phyloP scores from a whole-genome alignment of 495 filamentous ascomycete species.

The Penicillium crystallinum region DNA sequence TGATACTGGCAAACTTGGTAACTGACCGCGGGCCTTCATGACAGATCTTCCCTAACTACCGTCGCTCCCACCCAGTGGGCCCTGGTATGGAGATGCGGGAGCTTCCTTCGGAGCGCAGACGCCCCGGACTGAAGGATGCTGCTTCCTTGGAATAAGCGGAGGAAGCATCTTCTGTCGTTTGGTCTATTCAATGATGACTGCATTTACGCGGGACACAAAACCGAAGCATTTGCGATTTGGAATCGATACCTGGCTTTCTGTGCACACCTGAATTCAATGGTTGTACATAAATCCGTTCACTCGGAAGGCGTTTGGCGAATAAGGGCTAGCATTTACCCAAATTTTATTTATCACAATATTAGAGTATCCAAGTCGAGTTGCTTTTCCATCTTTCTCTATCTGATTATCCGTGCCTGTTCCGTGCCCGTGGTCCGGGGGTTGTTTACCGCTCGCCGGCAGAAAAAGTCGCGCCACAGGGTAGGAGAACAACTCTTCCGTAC shows the following conservation, averaged over 20 bases:
- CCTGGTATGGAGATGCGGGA: conserved; percentile 61
- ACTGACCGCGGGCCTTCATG: not conserved
- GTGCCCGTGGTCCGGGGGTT: conserved; percentile 7
- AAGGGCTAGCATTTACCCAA: conserved; percentile 19
- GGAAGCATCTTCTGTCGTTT: not conserved
- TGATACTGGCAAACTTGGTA: not conserved
- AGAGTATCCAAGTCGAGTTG: conserved; percentile 5
- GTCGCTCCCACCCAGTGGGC: conserved; percentile 53
- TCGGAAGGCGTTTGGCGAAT: conserved; percentile 32
- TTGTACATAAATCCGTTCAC: conserved; percentile 34
- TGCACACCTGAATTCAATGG: conserved; percentile 13
- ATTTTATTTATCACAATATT: not conserved
- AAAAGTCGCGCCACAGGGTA: conserved; percentile 25
- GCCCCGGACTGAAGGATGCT: conserved; percentile 45
- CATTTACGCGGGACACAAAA: conserved; percentile 18
- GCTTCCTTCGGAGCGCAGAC: conserved; percentile 45
- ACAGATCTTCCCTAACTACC: conserved; percentile 62
- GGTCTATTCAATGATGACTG: conserved; percentile 2
- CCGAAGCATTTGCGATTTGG: conserved; percentile 17
- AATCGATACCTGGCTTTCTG: conserved; percentile 18
- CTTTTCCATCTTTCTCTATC: no score
- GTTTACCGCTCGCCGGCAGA: conserved; percentile 38
- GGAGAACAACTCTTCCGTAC: conserved; percentile 14
- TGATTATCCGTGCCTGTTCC: not conserved
- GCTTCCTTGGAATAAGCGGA: conserved; percentile 31